These are phyloP conservation scores for Tritrichomonas musculus DNA, from an alignment of 208 protist genomes.

Conservation along the genomic window DNA sequence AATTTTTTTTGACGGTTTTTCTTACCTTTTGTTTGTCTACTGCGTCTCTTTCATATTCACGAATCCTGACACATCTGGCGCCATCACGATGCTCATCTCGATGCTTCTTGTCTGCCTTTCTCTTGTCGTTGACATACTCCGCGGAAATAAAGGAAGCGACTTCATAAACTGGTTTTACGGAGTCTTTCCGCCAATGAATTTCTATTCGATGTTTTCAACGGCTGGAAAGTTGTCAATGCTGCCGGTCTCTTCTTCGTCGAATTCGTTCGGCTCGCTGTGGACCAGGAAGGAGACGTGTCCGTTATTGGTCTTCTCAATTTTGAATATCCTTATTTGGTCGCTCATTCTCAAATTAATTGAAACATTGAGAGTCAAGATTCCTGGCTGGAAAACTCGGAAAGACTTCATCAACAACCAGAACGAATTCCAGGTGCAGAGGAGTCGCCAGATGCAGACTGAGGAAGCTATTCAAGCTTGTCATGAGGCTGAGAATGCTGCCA, in stretches of 20 bases:
- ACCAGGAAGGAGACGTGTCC: not conserved
- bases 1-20: not conserved
- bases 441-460: not conserved
- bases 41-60: not conserved
- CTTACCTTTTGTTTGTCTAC: not conserved
- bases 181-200: not conserved
- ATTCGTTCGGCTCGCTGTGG: not conserved
- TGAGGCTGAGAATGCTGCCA: not conserved
- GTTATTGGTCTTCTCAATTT: not conserved
- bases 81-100: not conserved
- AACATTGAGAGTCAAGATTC: not conserved
- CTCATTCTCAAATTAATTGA: not conserved
- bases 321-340: not conserved
- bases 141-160: not conserved
- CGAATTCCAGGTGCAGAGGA: not conserved
- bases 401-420: not conserved
- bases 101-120: not conserved
- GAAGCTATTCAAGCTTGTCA: not conserved
- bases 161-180: not conserved
- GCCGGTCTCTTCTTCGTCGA: not conserved
- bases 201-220: not conserved
- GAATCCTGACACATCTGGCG: not conserved
- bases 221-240: too few species aligned
- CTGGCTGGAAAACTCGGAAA: not conserved
- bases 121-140: not conserved